Percentiles rank a stretch among this genome's conserved stretches.
These are phyloP conservation scores for Adiantum capillusveneris DNA, from an alignment of 75 land plant genomes.

Conservation along the genomic window DNA sequence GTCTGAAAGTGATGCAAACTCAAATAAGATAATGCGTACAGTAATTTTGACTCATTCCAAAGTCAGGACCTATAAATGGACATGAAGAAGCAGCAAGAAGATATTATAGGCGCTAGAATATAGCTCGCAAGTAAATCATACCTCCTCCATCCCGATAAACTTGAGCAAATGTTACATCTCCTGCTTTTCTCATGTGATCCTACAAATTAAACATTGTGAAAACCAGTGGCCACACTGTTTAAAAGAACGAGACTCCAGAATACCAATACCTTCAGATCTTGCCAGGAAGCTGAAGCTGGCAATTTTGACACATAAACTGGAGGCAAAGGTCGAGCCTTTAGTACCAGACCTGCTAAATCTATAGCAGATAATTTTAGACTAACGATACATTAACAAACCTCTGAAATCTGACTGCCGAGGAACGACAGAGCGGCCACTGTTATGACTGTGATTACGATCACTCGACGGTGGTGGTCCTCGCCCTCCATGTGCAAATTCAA, in stretches of 20 bases:
- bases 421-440: conserved; percentile 9
- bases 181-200: conserved; percentile 18
- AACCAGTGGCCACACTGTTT: neutral
- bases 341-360: neutral
- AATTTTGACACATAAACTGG: conserved; percentile 13
- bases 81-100: no score
- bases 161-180: conserved; percentile 18
- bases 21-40: no score
- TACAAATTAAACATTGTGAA: conserved; percentile 1
- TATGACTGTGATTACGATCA: conserved; percentile 2
- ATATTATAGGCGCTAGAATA: no score
- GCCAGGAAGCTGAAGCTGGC: conserved; percentile 17
- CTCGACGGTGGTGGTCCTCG: conserved; percentile 10
- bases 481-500: conserved; percentile 18
- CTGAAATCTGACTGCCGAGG: conserved; percentile 13
- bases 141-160: conserved; percentile 15
- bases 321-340: neutral
- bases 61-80: no score
- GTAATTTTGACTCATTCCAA: no score
- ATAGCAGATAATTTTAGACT: neutral
- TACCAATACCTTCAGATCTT: conserved; percentile 10
- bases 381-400: conserved; percentile 3
- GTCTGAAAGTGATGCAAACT: no score
- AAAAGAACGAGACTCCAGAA: neutral
- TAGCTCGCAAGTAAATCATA: no score